Conservation (phyloP, 257 asterid genomes). For the Plantago ovata region DNA sequence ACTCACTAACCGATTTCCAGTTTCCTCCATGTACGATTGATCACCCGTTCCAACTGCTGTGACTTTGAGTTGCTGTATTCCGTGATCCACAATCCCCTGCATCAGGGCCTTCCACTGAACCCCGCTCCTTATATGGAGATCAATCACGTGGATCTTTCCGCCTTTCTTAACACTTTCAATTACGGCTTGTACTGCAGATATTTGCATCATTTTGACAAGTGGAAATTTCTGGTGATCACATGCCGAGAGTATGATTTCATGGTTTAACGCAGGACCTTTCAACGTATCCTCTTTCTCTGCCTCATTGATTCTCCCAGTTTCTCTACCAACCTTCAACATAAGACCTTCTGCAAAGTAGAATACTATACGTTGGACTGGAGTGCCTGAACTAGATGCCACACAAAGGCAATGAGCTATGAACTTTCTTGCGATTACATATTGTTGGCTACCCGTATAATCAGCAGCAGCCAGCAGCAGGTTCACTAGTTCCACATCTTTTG, state of each 20-base stretch:
- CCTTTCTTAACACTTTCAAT: constrained; percentile 34
- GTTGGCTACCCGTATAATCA: constrained; percentile 33
- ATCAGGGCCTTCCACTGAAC: constrained; percentile 57
- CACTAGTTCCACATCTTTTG: constrained; percentile 52
- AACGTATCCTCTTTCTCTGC: constrained; percentile 1
- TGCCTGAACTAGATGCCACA: constrained; percentile 39
- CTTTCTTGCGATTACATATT: constrained; percentile 35
- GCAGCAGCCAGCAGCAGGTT: constrained; percentile 50
- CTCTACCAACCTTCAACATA: constrained; percentile 31
- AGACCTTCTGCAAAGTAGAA: constrained; percentile 51
- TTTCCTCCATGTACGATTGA: constrained; percentile 31
- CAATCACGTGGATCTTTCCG: constrained; percentile 49
- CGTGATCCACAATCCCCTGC: constrained; percentile 48
- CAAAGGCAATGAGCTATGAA: constrained; percentile 36
- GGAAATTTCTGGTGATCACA: constrained; percentile 50
- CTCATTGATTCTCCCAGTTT: constrained; percentile 22
- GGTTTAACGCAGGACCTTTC: constrained; percentile 28
- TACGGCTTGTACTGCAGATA: constrained; percentile 52
- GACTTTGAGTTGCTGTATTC: constrained; percentile 31
- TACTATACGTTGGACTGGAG: constrained; percentile 50
- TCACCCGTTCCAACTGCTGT: constrained; percentile 45
- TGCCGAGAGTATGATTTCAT: constrained; percentile 39
- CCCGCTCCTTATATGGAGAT: constrained; percentile 67
- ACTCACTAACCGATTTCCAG: constrained; percentile 39
- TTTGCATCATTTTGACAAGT: constrained; percentile 42